Evolutionary conservation across 2,329 filamentous ascomycete species (phyloP).

Genomic region (Colletotrichum tropicicola): DNA sequence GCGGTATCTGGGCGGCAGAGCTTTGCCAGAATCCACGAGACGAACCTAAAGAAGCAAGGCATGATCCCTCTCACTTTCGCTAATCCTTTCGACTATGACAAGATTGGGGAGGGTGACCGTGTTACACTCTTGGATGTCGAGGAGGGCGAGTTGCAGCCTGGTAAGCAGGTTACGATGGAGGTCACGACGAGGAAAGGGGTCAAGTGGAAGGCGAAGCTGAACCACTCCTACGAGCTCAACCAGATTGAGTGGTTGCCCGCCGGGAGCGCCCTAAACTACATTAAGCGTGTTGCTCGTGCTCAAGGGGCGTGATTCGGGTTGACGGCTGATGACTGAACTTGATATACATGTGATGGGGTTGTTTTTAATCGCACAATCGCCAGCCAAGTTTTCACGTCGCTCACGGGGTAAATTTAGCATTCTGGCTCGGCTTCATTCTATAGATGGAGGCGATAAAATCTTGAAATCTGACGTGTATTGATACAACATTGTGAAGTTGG

Average conservation of each 20-base stretch:
- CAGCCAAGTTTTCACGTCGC: no score
- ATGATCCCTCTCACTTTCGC: conserved; percentile 68
- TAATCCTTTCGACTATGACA: conserved; percentile 79
- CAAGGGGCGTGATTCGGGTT: background rate
- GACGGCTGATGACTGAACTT: background rate
- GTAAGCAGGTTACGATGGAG: conserved; percentile 39
- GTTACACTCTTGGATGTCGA: conserved; percentile 23
- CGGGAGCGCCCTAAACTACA: conserved; percentile 46
- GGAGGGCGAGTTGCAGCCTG: conserved; percentile 35
- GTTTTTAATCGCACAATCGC: no score
- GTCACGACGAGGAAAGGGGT: conserved; percentile 36
- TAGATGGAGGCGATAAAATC: background rate
- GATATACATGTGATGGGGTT: no score
- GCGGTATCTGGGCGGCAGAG: conserved; percentile 82
- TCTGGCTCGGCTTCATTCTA: background rate
- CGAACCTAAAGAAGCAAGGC: conserved; percentile 88
- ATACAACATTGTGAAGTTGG: no score
- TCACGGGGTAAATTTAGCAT: no score
- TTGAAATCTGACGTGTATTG: background rate
- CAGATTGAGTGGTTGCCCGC: conserved; percentile 43
- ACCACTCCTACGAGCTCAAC: conserved; percentile 42
- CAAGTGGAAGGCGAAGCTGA: conserved; percentile 39
- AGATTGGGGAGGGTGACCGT: conserved; percentile 54
- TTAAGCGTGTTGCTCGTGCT: conserved; percentile 29
- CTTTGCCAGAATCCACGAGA: conserved; percentile 92